Evolutionary conservation across 768 basidiomycete species (phyloP).

Genomic region (Crassisporium funariophilum): DNA sequence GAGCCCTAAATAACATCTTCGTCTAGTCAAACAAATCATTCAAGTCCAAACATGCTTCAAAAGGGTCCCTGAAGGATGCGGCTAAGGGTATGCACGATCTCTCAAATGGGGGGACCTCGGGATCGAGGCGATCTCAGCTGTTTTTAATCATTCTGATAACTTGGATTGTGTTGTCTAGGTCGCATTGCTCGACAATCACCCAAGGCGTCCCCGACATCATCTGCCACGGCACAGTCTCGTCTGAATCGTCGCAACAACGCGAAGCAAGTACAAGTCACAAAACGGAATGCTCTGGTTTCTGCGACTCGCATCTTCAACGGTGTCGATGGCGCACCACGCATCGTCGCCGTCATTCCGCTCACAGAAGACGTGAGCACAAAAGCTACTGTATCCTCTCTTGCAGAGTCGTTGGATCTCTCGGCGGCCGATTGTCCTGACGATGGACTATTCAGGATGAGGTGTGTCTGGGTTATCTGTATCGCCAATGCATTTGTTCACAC

Average conservation of each 20-base stretch:
- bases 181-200: constrained; percentile 55
- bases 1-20: constrained; percentile 4
- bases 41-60: constrained; percentile 90
- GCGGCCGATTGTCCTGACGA: constrained; percentile 51
- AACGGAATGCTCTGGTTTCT: constrained; percentile 67
- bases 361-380: constrained; percentile 62
- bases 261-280: constrained; percentile 78
- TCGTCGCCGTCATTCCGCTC: constrained; percentile 87
- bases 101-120: not conserved
- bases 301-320: constrained; percentile 80
- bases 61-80: constrained; percentile 78
- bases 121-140: not conserved
- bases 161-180: constrained; percentile 40
- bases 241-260: constrained; percentile 82
- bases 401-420: constrained; percentile 57
- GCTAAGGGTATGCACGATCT: constrained; percentile 86
- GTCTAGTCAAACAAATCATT: constrained; percentile 84
- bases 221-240: constrained; percentile 66
- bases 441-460: constrained; percentile 74
- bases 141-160: not conserved
- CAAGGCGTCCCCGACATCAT: constrained; percentile 51
- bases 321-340: constrained; percentile 76
- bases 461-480: no score
- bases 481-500: constrained; percentile 1
- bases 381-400: constrained; percentile 56